Evolutionary conservation across 108 stramenopile genomes (phyloP), one percentile per base, ranked within the genome.

Genomic region (Skeletonema tropicum): DNA sequence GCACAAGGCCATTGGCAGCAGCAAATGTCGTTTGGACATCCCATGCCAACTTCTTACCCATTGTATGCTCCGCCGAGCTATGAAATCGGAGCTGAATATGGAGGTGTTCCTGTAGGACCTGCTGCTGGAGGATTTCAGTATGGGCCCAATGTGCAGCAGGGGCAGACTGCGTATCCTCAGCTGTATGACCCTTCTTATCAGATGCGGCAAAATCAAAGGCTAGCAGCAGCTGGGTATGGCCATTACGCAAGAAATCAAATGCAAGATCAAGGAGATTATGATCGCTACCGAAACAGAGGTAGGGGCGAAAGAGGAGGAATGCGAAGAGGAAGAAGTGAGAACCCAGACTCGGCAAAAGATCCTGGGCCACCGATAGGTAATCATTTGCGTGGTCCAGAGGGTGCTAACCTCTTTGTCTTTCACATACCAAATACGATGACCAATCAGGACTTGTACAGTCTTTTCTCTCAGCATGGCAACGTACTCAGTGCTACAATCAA

Each of bases 381-480:
- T 38, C 58, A 39, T 66, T 69, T 70, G 38, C 60, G 58, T 48
- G 91, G 92, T 46, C 94, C 92, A 3, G 92, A 90, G 60, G 97
- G 97, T 26, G 96, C 96, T 41, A 99, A 98, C 87, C 74, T 99
- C 57, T 99, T 98, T 79, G 90, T 99, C 42, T 99, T 99, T 75
- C 96, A 99, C 78, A 97, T 99, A 76, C 99, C 99, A 39, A 97
- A 97, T 84, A 92, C 94, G 57, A 95, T 98, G 71, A 93, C 96
- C 30, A 97, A 99, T 77, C 58, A 91, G 55, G 98, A 96, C 62
- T 92, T 99, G 87, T 96, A 90, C 69, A 66, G 92, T 8, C 72
- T 97, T 66, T 99, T 99, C 77, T 80, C 73, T 41, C 82, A 83
- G 46, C 97, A 94, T 73, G 98, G 98, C 29, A 92, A 91, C 64